phyloP scores from a whole-genome alignment of 768 basidiomycete genomes.

The Russula virescens region DNA sequence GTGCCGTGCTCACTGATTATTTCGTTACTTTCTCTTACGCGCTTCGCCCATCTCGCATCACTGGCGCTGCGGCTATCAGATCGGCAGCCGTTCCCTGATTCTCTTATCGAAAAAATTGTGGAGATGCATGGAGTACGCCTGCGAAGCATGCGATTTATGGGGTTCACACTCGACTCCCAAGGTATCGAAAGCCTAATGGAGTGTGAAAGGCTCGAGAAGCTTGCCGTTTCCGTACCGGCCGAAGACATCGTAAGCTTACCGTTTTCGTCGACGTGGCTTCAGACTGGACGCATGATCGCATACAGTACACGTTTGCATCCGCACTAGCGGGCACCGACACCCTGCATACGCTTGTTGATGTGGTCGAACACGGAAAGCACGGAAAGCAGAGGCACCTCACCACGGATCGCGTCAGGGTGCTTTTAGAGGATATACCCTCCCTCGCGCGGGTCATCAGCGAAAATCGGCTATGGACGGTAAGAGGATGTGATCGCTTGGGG shows the following conservation, averaged over 20 bases:
- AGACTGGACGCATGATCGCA: neutral
- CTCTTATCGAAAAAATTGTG: slow-evolving; percentile 15
- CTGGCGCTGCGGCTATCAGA: slow-evolving; percentile 19
- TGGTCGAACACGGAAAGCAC: slow-evolving; percentile 12
- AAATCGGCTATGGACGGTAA: slow-evolving; percentile 24
- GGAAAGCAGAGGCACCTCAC: slow-evolving; percentile 19
- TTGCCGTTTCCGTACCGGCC: slow-evolving; percentile 18
- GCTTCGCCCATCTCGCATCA: slow-evolving; percentile 19
- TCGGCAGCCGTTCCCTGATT: slow-evolving; percentile 9
- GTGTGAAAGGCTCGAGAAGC: slow-evolving; percentile 20
- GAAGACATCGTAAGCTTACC: slow-evolving; percentile 18
- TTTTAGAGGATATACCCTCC: slow-evolving; percentile 19
- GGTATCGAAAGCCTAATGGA: slow-evolving; percentile 20
- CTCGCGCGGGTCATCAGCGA: slow-evolving; percentile 21
- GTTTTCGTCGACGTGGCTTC: slow-evolving; percentile 5
- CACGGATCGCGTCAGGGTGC: slow-evolving; percentile 18
- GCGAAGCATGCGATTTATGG: slow-evolving; percentile 17
- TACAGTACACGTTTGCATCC: slow-evolving; percentile 17
- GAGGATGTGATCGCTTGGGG: neutral
- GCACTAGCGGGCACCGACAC: slow-evolving; percentile 11
- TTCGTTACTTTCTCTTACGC: slow-evolving; percentile 17
- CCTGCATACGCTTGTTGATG: slow-evolving; percentile 21
- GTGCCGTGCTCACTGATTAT: slow-evolving; percentile 11
- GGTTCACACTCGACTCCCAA: slow-evolving; percentile 1
- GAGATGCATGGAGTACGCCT: slow-evolving; percentile 19